Base-by-base conservation (phyloP, 148 eudicot genomes). In the Rhododendron ferrugineum region DNA sequence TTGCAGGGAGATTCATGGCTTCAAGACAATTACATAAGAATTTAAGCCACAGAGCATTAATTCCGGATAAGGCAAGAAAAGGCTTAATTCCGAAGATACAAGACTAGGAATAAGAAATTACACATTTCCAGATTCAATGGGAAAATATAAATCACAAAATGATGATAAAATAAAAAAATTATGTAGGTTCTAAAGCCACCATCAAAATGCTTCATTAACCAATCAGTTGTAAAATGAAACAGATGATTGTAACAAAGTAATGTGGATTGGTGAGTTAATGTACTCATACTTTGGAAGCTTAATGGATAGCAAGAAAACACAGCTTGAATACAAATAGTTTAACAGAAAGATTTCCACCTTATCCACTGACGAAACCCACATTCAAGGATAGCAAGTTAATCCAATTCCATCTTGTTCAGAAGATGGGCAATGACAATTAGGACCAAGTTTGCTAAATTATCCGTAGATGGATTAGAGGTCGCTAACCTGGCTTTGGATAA, bases 1-100 rank as follows among this genome's bases (percentile, higher is more conserved):
- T 89, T 82, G 86, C 83, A 20, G 97, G 89, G 60, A 87, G 85
- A 83, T 94, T 92, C 98, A 94, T 86, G 90, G 70, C 80, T 88
- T 78, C 37, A 85, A 88, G 58, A 80, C 56, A 74, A 66, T 37
- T 77, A 72, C 74, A 79, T 54, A 36, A 34, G 42, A 40, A 10
- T 75, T 83, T 56, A 78, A 75, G 5, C 30, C 50, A 83, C 62
- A 83, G 58, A 75, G 7, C 18, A 58, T 74, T 56, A 81, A 22
- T 75, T 9, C 11, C 6, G 1, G 2, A 20, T 76, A 73, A 73
- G 56, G 49, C 22, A 7, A 15, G 18, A 37, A 81, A 46, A 73
- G 72, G 26, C 36, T 68, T 4, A 37, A 79, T 36, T 40, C 3
- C 40, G 32, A 15, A 77, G 26, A 40, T 20, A 79, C 11, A 37